Evolutionary conservation across 768 basidiomycete species (phyloP), one percentile per base, ranked within the genome.

Genomic region (Cystobasidium tubakii): DNA sequence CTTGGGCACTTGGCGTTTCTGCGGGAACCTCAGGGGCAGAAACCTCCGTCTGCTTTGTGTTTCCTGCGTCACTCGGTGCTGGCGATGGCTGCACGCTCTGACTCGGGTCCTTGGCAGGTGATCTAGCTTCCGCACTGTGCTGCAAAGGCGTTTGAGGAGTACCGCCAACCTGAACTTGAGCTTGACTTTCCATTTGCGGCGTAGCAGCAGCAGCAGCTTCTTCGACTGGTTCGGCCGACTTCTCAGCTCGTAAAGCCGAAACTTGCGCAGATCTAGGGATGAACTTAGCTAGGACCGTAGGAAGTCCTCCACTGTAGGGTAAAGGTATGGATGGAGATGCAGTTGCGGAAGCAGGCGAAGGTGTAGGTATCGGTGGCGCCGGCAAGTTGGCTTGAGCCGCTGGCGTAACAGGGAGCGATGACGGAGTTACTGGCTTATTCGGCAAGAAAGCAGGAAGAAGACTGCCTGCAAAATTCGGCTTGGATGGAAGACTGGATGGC

Each of bases 391-490:
- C 39, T 12, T 23, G 9, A 39, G 34, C 31, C 12, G 63, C 15
- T 17, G 63, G 29, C 25, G 63, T 27, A n/a, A n/a, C n/a, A n/a
- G n/a, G n/a, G n/a, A n/a, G n/a, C n/a, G n/a, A n/a, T n/a, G n/a
- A n/a, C n/a, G n/a, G n/a, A n/a, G n/a, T n/a, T 23, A n/a, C 21
- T 6, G 69, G 69, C 39, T 60, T 71, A 13, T 33, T 25, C 3
- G 69, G 69, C 50, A 71, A 34, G 69, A 71, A 71, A 36, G 69
- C 53, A 27, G 69, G 69, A 1, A 71, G 29, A 1, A 71, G 36
- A 33, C 25, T 65, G 31, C 63, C 63, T 25, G 63, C 43, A 23
- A 65, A 65, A 27, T 65, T 65, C 39, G 63, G 63, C 29, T 46
- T 39, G 15, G 33, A 27, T 3, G 63, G 63, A 17, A 65, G 63